phyloP scores from a whole-genome alignment of 805 yeast species.

The Kockiozyma suomiensis region DNA sequence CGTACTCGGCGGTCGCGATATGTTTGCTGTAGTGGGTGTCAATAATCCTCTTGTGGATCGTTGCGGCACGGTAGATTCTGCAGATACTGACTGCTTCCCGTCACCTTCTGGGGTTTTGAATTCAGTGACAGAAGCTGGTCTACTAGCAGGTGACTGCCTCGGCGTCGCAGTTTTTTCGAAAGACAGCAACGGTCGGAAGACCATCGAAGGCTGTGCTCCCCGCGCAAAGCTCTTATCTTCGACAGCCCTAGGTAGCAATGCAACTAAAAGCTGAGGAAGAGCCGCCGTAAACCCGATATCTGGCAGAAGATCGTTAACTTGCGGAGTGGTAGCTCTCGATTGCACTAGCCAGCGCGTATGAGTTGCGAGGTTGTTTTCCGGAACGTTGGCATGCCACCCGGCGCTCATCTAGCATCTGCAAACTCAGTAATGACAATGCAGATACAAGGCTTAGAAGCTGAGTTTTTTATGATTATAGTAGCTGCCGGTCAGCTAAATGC shows the following conservation, averaged over 20 bases:
- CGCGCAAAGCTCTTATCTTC: slow-evolving; percentile 6
- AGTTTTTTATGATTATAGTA: background rate
- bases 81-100: background rate
- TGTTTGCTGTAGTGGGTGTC: slow-evolving; percentile 4
- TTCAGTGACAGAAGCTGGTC: background rate
- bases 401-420: slow-evolving; percentile 4
- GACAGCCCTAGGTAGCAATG: slow-evolving; percentile 7
- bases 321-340: slow-evolving; percentile 15
- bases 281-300: background rate
- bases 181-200: slow-evolving; percentile 5
- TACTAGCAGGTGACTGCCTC: background rate
- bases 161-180: slow-evolving; percentile 1
- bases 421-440: background rate
- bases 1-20: background rate
- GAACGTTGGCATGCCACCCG: background rate
- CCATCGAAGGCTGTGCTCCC: slow-evolving; percentile 6
- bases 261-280: slow-evolving; percentile 2
- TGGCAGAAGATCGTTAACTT: background rate
- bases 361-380: slow-evolving; percentile 16
- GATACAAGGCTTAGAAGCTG: background rate
- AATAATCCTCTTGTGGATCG: slow-evolving; percentile 1
- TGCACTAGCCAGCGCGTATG: slow-evolving; percentile 23
- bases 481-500: background rate
- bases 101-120: background rate
- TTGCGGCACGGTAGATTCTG: background rate